These are phyloP conservation scores for Echria macrotheca DNA, from an alignment of 495 filamentous ascomycete species.

Conservation along the genomic window DNA sequence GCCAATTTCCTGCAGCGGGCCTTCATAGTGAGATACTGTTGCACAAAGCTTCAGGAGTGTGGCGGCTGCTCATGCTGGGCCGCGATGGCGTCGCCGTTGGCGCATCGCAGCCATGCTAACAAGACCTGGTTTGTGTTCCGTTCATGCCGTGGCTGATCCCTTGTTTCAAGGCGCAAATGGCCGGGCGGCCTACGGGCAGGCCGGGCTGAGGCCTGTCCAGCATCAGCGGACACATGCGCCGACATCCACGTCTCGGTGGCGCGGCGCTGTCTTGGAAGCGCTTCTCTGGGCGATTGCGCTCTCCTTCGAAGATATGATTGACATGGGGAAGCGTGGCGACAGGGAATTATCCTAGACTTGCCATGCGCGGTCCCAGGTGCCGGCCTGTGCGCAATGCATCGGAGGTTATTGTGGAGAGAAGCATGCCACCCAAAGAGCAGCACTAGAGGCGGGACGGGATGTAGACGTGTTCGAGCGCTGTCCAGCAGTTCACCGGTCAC, in stretches of 20 bases:
- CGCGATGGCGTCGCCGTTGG: slow-evolving; percentile 1
- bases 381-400: slow-evolving; percentile 21
- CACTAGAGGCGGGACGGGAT: slow-evolving; percentile 1
- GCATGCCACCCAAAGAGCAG: slow-evolving; percentile 9
- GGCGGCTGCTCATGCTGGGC: not conserved
- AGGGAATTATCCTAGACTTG: slow-evolving; percentile 21
- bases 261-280: not conserved
- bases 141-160: slow-evolving; percentile 17
- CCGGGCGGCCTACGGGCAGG: too few species aligned
- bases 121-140: slow-evolving; percentile 11
- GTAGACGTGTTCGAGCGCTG: slow-evolving; percentile 1
- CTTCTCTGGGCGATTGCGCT: not conserved
- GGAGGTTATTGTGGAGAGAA: slow-evolving; percentile 15
- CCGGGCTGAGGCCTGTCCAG: too few species aligned
- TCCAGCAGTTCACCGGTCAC: slow-evolving; percentile 1
- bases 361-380: slow-evolving; percentile 14
- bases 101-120: slow-evolving; percentile 1
- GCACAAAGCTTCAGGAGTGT: not conserved
- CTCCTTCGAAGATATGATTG: slow-evolving; percentile 8
- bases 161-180: slow-evolving; percentile 11
- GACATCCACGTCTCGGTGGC: not conserved
- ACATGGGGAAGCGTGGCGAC: slow-evolving; percentile 16
- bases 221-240: not conserved
- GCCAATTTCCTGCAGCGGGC: slow-evolving; percentile 5
- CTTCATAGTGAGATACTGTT: not conserved